Conservation (phyloP, 371 early-diverging fungal genomes). For the Mucor racemosus region DNA sequence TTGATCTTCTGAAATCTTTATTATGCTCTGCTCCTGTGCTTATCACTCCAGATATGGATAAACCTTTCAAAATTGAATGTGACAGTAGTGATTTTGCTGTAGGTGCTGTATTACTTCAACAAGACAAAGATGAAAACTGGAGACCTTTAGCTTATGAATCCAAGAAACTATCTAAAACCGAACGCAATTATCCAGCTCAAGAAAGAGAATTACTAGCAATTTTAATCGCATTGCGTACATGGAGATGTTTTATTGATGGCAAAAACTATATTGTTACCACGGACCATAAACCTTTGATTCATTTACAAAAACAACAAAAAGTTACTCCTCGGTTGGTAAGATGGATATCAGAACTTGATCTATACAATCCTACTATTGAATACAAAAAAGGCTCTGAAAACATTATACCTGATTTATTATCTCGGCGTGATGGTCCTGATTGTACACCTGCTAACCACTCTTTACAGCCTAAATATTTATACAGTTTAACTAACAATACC, state of each 20-base stretch:
- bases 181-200: slow-evolving; percentile 34
- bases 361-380: slow-evolving; percentile 35
- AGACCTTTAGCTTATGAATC: slow-evolving; percentile 40
- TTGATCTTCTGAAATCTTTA: slow-evolving; percentile 15
- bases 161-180: slow-evolving; percentile 29
- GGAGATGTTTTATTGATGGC: slow-evolving; percentile 39
- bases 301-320: slow-evolving; percentile 7
- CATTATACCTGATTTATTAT: slow-evolving; percentile 23
- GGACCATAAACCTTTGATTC: slow-evolving; percentile 35
- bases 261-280: background rate
- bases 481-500: no score
- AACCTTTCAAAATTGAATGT: slow-evolving; percentile 21
- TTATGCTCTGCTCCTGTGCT: slow-evolving; percentile 22
- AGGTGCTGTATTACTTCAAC: slow-evolving; percentile 44
- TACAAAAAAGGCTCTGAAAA: slow-evolving; percentile 39
- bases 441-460: slow-evolving; percentile 1
- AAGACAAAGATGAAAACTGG: slow-evolving; percentile 19
- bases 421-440: slow-evolving; percentile 20
- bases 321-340: slow-evolving; percentile 12
- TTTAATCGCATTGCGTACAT: slow-evolving; percentile 33
- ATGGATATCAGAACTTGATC: slow-evolving; percentile 36
- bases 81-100: slow-evolving; percentile 29
- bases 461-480: slow-evolving; percentile 7
- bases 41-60: slow-evolving; percentile 21
- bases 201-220: slow-evolving; percentile 42